Conservation (phyloP, 768 basidiomycete genomes). For the Mycena haematopus region DNA sequence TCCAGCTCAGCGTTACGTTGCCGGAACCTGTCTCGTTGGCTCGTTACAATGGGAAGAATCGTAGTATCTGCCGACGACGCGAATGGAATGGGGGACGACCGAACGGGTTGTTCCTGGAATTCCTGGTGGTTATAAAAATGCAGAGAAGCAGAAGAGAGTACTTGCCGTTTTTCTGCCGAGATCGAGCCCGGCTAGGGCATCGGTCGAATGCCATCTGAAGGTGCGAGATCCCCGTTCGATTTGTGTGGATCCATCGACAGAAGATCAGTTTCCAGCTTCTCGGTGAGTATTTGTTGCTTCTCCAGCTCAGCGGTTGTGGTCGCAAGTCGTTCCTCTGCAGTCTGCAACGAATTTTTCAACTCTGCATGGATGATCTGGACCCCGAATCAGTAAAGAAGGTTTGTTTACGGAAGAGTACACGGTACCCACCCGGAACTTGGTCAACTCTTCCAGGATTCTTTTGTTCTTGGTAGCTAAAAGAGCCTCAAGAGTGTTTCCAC, state of each 20-base stretch:
- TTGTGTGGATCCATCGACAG: slow-evolving; percentile 76
- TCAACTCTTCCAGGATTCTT: slow-evolving; percentile 89
- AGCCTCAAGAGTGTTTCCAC: slow-evolving; percentile 85
- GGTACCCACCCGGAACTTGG: slow-evolving; percentile 79
- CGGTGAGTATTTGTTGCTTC: slow-evolving; percentile 81
- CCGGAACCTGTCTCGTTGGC: slow-evolving; percentile 96
- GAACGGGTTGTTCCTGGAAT: slow-evolving; percentile 43
- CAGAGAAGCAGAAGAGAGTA: slow-evolving; percentile 14
- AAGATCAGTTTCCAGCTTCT: slow-evolving; percentile 91
- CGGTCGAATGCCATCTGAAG: slow-evolving; percentile 48
- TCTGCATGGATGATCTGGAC: slow-evolving; percentile 82
- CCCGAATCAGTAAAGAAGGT: slow-evolving; percentile 1
- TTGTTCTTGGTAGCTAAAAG: slow-evolving; percentile 95
- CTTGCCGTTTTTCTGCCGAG: slow-evolving; percentile 65
- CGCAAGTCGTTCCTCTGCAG: slow-evolving; percentile 63
- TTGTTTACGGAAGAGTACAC: neutral
- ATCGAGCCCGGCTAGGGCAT: slow-evolving; percentile 76
- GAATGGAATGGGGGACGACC: slow-evolving; percentile 74
- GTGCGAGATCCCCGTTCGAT: slow-evolving; percentile 40
- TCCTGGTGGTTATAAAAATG: slow-evolving; percentile 11
- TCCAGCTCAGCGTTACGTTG: slow-evolving; percentile 97
- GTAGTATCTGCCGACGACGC: slow-evolving; percentile 84
- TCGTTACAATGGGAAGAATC: slow-evolving; percentile 97
- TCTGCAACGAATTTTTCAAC: slow-evolving; percentile 71
- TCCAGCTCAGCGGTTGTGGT: slow-evolving; percentile 69